Conservation (phyloP, 2,329 filamentous ascomycete genomes). For the Scedosporium dehoogii region DNA sequence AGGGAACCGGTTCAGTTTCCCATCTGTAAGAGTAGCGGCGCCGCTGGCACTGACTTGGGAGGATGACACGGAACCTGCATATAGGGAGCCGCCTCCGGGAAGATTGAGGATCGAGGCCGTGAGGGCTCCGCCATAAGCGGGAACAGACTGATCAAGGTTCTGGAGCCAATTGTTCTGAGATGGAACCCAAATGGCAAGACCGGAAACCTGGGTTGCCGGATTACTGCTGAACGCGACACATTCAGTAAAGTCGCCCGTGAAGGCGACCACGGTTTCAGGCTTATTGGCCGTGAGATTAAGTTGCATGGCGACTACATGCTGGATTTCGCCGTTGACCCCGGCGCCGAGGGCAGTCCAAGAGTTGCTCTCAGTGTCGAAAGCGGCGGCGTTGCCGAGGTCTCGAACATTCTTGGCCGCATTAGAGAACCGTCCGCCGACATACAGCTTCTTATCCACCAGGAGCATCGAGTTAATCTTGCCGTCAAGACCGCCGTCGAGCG, state of each 20-base stretch:
- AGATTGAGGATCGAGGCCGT: constrained; percentile 59
- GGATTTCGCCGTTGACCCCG: constrained; percentile 73
- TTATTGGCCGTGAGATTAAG: constrained; percentile 65
- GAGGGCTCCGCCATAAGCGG: constrained; percentile 62
- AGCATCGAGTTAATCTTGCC: constrained; percentile 65
- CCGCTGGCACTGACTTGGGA: constrained; percentile 64
- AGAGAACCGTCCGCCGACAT: constrained; percentile 77
- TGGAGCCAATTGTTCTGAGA: constrained; percentile 80
- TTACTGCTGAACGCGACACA: constrained; percentile 60
- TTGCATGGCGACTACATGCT: constrained; percentile 62
- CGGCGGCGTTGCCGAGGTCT: constrained; percentile 66
- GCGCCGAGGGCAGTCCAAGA: constrained; percentile 72
- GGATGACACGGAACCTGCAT: constrained; percentile 75
- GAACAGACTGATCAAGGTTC: constrained; percentile 57
- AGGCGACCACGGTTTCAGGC: constrained; percentile 63
- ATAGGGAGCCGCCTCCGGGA: constrained; percentile 54
- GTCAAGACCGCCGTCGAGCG: constrained; percentile 67
- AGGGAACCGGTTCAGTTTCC: constrained; percentile 44
- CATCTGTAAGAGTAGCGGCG: constrained; percentile 53
- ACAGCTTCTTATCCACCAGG: constrained; percentile 56
- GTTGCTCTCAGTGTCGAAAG: constrained; percentile 60
- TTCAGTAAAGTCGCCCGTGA: constrained; percentile 71
- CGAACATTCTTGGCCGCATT: constrained; percentile 53
- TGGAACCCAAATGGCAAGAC: constrained; percentile 88
- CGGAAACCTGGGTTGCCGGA: constrained; percentile 50